Base-by-base conservation (phyloP, 176 grass and related monocot genomes). In the Phyllostachys edulis region DNA sequence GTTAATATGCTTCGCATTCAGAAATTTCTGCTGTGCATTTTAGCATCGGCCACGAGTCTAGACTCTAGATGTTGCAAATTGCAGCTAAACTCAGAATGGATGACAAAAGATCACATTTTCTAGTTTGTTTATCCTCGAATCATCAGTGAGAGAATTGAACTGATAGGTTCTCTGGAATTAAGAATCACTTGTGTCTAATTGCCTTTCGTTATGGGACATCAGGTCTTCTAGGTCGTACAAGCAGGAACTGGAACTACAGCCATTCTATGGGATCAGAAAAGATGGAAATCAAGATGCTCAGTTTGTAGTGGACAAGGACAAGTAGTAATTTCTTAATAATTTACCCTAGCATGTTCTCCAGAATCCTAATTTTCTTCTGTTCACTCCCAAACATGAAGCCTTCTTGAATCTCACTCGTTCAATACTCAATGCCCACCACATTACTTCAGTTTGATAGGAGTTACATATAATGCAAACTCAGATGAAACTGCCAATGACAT, bases 171-270 rank as follows among this genome's bases (percentile, higher is more conserved):
- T 26, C 47, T 74, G 18, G 29, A 9, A 49, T 51, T 50, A 4
- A 26, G 13, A 52, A 67, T 54, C 17, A 39, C 12, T 9, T 34
- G 62, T 59, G 6, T 32, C 49, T 64, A 63, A 81, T 77, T 45
- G 63, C 4, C 11, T 34, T 73, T 79, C 11, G 9, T 71, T 20
- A 46, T 20, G 52, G 15, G 9, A 15, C 50, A 45, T 45, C 63
- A 85, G 78, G 56, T 85, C 83, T 63, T 71, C 34, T 24, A 21
- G 71, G 20, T 76, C 78, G 77, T 20, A 42, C 55, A 82, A 89
- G 24, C 63, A 61, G 17, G 82, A 82, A 85, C 36, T 85, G 77
- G 88, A 89, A 45, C 26, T 89, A n/a, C 77, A 82, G 23, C 63
- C 83, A 36, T 73, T 71, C 26, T 26, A 52, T 5, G 23, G 42